Evolutionary conservation across 139 green algal species (phyloP), one percentile per base, ranked within the genome.

Genomic region (Ettlia oleoabundans): DNA sequence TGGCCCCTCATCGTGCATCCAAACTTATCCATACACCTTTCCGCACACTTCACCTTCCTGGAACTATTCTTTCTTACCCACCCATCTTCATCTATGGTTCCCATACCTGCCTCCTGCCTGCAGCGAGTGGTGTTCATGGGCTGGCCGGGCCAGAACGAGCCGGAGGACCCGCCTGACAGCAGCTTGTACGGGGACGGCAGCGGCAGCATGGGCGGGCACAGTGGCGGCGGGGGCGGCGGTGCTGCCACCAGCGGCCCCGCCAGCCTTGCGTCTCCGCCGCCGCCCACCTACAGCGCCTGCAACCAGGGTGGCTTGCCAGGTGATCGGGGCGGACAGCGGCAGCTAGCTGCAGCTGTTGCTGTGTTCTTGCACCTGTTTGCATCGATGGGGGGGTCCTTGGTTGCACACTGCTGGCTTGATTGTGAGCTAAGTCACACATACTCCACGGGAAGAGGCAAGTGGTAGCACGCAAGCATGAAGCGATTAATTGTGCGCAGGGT

Each of bases 111-210:
- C 21, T 32, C 55, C 55, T 32, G 18, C 55, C 15, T n/a, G 68
- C 41, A 79, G 72, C 51, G 72, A 10, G 52, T 79, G 4, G 51
- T 79, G 3, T 79, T 79, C 72, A 26, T 79, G 51, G 72, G 72
- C 6, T 79, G 71, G 73, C 73, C 73, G 0, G 73, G 73, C 8
- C 52, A 80, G 35, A 80, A 67, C 53, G 52, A 80, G 53, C 73
- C 73, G 0, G 73, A 80, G 53, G 73, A 80, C 0, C 53, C n/a
- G 2, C 32, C 51, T 0, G 71, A 65, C 0, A 8, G 21, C 51
- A 67, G 32, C 47, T 15, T 66, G 32, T 43, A 18, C 33, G 32
- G 71, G 0, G 69, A 63, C 8, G 43, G 30, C 30, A 30, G 24
- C 63, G 32, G 61, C 21, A 28, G 28, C 28, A 9, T 67, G 24